phyloP scores from a whole-genome alignment of 257 asterid species.

The Capsicum chinense region DNA sequence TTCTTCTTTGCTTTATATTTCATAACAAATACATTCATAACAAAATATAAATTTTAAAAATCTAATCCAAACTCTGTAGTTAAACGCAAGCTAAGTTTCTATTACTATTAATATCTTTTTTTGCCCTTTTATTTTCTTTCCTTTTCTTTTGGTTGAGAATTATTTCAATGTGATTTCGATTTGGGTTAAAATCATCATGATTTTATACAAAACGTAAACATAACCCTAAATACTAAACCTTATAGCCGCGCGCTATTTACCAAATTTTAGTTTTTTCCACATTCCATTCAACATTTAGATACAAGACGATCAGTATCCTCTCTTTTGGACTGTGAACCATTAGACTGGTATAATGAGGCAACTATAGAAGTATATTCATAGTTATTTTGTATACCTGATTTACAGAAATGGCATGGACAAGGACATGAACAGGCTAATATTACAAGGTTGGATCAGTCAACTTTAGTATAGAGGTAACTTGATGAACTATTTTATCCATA shows the following conservation, averaged over 20 bases:
- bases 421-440: neutral
- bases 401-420: neutral
- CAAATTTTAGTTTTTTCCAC: too few species aligned
- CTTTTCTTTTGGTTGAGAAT: neutral
- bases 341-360: neutral
- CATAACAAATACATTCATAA: too few species aligned
- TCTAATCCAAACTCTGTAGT: too few species aligned
- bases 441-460: conserved; percentile 22
- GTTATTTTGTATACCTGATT: conserved; percentile 8
- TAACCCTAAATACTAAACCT: neutral
- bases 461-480: neutral
- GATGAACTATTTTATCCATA: neutral
- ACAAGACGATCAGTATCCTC: too few species aligned
- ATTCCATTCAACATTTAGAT: too few species aligned
- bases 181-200: neutral
- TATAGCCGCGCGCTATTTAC: neutral
- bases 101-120: too few species aligned
- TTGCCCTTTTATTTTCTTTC: neutral
- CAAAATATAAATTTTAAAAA: too few species aligned
- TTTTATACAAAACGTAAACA: neutral
- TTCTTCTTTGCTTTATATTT: too few species aligned
- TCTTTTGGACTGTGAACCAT: neutral
- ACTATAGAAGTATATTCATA: neutral
- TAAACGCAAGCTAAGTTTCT: too few species aligned
- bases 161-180: neutral